Percentiles rank a stretch among this genome's conserved stretches.
These are phyloP conservation scores for Cercospora beticola DNA, from an alignment of 2,329 filamentous ascomycete genomes.

Conservation along the genomic window DNA sequence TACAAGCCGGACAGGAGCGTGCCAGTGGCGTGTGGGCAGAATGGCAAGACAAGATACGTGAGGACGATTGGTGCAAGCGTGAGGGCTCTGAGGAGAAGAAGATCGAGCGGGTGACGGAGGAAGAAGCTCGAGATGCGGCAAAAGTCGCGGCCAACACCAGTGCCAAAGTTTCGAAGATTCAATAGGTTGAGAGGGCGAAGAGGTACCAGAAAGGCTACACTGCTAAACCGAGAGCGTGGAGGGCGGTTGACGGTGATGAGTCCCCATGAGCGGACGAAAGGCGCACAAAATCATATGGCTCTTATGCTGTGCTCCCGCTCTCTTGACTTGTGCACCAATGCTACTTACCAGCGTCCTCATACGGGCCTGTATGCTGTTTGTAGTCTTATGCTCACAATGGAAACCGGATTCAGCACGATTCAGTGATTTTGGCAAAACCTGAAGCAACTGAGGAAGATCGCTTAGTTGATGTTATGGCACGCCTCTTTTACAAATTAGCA, in stretches of 20 bases:
- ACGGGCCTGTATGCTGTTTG: neutral
- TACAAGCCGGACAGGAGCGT: conserved; percentile 53
- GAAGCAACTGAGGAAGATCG: neutral
- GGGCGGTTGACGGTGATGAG: neutral
- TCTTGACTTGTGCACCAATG: neutral
- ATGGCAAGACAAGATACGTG: conserved; percentile 56
- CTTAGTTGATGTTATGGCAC: neutral
- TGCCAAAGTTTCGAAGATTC: neutral
- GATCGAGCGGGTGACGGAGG: neutral
- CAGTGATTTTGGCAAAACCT: neutral
- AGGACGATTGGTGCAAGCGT: conserved; percentile 55
- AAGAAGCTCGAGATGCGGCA: conserved; percentile 4
- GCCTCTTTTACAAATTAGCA: neutral
- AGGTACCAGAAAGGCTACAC: neutral
- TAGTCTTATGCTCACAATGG: neutral
- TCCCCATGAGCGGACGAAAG: neutral
- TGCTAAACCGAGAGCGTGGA: neutral
- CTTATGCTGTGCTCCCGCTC: neutral
- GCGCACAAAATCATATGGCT: neutral
- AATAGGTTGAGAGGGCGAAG: conserved; percentile 1
- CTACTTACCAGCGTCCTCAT: neutral
- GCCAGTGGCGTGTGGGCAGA: conserved; percentile 57
- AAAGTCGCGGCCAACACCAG: neutral
- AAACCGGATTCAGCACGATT: neutral
- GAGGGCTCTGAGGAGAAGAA: neutral